Evolutionary conservation across 176 grass and related monocot genomes (phyloP), one percentile per base, ranked within the genome.

Genomic region (Oryza punctata): DNA sequence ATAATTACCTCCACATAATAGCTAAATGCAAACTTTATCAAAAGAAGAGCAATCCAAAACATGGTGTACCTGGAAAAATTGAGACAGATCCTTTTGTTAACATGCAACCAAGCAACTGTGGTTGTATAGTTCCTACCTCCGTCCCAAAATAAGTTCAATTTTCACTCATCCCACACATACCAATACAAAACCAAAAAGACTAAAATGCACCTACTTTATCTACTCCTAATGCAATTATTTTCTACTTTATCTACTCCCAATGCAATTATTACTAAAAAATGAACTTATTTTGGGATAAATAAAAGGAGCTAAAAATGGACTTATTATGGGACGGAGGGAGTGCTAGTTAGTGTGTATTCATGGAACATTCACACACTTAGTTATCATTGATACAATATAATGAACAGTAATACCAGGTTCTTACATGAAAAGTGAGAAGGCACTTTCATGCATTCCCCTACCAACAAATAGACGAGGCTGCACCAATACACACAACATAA

Each of bases 371-470:
- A 74, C 23, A 63, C 18, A 32, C 21, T n/a, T 19, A 59, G 19
- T 72, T 18, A 38, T 82, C 68, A 1, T 57, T 21, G 14, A 79
- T 65, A 25, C 43, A 67, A 25, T 63, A 49, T 38, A 41, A 30
- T 33, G 27, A 27, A 70, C 14, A 67, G 41, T 19, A 79, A 37
- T 25, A 67, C 41, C 64, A 67, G 59, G 18, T 21, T 72, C 92
- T 95, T 98, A 98, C 95, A 95, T 95, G 21, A 98, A 93, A 91
- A 95, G 95, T 82, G 88, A 91, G 50, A 95, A 95, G 74, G 92
- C 69, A 71, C 92, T 92, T 89, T 98, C 95, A 78, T 98, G 95
- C 95, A 98, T 98, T 69, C 95, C 95, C 73, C 95, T 95, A 70
- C 95, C 95, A 83, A 98, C 85, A 84, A 91, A 98, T 33, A 98